Evolutionary conservation across 108 stramenopile genomes (phyloP).

Genomic region (Cyclotella baltica): DNA sequence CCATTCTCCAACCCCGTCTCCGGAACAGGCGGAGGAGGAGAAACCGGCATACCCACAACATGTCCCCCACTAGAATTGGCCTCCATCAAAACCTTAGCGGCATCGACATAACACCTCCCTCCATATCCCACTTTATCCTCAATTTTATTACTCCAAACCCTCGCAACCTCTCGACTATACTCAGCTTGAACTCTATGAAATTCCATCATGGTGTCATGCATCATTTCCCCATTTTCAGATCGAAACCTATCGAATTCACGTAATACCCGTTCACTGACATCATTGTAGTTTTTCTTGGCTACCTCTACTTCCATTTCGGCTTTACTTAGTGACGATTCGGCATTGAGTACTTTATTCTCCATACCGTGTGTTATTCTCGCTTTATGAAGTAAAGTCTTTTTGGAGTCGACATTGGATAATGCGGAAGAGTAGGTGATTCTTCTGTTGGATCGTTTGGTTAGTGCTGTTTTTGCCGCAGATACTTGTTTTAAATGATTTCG

Average conservation of each 20-base stretch:
- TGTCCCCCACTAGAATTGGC: constrained; percentile 7
- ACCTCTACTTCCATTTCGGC: constrained; percentile 46
- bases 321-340: constrained; percentile 40
- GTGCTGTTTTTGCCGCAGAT: constrained; percentile 77
- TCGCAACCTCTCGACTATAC: constrained; percentile 52
- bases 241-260: constrained; percentile 65
- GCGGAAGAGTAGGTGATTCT: constrained; percentile 65
- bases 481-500: constrained; percentile 77
- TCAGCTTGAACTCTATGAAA: constrained; percentile 72
- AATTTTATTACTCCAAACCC: constrained; percentile 40
- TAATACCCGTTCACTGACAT: constrained; percentile 59
- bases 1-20: constrained; percentile 4
- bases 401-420: constrained; percentile 49
- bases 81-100: constrained; percentile 25
- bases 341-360: constrained; percentile 48
- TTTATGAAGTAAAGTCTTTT: constrained; percentile 44
- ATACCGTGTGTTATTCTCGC: constrained; percentile 41
- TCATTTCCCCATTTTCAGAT: constrained; percentile 62
- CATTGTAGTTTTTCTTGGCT: constrained; percentile 62
- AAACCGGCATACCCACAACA: constrained; percentile 38
- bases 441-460: constrained; percentile 72
- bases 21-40: constrained; percentile 46
- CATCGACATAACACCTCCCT: constrained; percentile 22
- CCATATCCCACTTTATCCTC: constrained; percentile 58
- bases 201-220: constrained; percentile 68